These are phyloP conservation scores for Nymphaea thermarum DNA, from an alignment of 164 flowering plant genomes.

Conservation along the genomic window DNA sequence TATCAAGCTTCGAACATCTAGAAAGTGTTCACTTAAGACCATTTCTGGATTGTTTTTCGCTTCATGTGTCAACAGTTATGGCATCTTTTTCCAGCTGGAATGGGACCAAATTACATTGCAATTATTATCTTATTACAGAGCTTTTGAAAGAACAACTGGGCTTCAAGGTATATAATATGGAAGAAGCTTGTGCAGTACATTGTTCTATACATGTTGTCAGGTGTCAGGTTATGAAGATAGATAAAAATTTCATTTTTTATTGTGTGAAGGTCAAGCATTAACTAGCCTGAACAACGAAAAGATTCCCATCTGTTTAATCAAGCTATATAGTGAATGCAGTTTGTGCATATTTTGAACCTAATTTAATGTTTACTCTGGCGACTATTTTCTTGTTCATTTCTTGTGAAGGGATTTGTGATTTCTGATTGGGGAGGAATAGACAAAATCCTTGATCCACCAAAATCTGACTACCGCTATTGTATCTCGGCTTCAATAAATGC, in stretches of 20 bases:
- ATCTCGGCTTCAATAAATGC: constrained; percentile 57
- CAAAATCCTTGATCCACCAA: constrained; percentile 14
- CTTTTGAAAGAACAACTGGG: constrained; percentile 66
- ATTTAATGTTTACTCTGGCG: no score
- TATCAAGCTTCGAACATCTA: constrained; percentile 37
- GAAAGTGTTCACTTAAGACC: constrained; percentile 67
- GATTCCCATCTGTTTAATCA: no score
- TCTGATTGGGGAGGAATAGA: constrained; percentile 85
- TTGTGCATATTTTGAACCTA: no score
- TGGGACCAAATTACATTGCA: constrained; percentile 44
- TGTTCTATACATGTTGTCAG: no score
- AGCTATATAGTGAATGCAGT: no score
- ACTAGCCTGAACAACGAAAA: no score
- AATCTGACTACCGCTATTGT: constrained; percentile 50
- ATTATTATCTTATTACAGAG: constrained; percentile 52
- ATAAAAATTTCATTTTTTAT: no score
- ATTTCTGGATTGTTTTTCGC: constrained; percentile 65
- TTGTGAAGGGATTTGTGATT: constrained; percentile 62
- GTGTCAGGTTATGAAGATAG: no score
- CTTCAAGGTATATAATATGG: constrained; percentile 40
- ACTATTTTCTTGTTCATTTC: no score
- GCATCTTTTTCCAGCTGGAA: constrained; percentile 91
- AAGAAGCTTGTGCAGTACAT: no score
- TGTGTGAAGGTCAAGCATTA: no score
- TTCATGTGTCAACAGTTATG: constrained; percentile 78